These are phyloP conservation scores for Marasmius sp. DNA, from an alignment of 1,284 basidiomycete genomes.

Conservation along the genomic window DNA sequence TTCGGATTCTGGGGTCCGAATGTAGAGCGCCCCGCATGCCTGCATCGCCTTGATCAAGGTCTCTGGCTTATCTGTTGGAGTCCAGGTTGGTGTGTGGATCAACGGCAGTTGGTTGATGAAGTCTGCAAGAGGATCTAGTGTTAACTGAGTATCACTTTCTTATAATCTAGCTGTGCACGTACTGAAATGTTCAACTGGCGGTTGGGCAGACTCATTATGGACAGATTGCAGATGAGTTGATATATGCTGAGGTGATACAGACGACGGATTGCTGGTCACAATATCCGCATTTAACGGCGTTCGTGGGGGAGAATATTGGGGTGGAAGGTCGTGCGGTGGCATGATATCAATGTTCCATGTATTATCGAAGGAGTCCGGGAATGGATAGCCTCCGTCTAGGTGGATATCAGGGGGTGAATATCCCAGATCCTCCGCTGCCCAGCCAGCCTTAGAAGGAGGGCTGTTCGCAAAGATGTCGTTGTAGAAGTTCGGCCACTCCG, in stretches of 20 bases:
- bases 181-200: background rate
- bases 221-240: too few species aligned
- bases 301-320: background rate
- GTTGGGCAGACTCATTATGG: background rate
- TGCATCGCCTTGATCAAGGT: conserved; percentile 1
- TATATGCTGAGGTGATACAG: background rate
- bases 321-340: background rate
- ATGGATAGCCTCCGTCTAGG: background rate
- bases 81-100: background rate
- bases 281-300: background rate
- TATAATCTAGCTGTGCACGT: background rate
- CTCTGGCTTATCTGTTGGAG: background rate
- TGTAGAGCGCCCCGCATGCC: background rate
- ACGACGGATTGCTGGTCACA: background rate
- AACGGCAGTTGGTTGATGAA: background rate
- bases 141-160: background rate
- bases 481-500: background rate
- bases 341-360: background rate
- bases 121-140: background rate
- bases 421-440: background rate
- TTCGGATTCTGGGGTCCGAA: background rate
- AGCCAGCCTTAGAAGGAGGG: background rate
- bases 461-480: background rate
- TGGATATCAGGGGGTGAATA: background rate
- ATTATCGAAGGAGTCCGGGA: background rate